Evolutionary conservation across 208 protist genomes (phyloP).

Genomic region (Trypanosoma melophagium): DNA sequence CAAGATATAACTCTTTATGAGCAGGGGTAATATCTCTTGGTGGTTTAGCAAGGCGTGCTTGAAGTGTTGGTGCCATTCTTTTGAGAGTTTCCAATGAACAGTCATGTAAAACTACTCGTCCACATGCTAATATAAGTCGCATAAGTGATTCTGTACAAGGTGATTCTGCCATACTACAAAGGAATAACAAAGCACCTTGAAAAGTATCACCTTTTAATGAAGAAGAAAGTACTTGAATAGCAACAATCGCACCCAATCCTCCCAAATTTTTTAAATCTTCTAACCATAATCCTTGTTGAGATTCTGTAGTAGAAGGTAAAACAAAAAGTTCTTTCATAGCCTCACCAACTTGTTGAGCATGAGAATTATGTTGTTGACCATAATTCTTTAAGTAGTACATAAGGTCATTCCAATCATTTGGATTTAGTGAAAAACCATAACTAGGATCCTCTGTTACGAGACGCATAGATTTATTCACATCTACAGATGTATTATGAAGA

Average conservation of each 20-base stretch:
- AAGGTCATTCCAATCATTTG: constrained; percentile 78
- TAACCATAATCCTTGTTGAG: constrained; percentile 61
- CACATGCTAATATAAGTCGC: constrained; percentile 61
- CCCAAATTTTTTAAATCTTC: constrained; percentile 55
- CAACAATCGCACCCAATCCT: constrained; percentile 64
- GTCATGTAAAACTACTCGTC: constrained; percentile 68
- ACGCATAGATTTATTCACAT: constrained; percentile 43
- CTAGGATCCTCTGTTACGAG: constrained; percentile 35
- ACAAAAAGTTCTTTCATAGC: constrained; percentile 68
- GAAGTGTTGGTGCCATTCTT: constrained; percentile 59
- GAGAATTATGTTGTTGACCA: constrained; percentile 49
- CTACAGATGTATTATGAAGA: constrained; percentile 40
- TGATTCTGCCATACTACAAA: constrained; percentile 69
- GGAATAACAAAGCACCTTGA: constrained; percentile 64
- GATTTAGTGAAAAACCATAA: constrained; percentile 54
- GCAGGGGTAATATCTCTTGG: constrained; percentile 73
- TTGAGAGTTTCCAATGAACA: constrained; percentile 53
- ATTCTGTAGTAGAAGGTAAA: constrained; percentile 40
- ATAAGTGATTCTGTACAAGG: constrained; percentile 68
- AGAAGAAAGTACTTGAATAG: constrained; percentile 59
- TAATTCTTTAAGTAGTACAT: constrained; percentile 76
- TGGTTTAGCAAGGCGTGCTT: constrained; percentile 73
- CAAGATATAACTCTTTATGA: constrained; percentile 89
- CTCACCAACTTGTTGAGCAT: constrained; percentile 55
- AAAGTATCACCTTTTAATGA: constrained; percentile 51